Percentiles rank a stretch among this genome's conserved stretches.
These are phyloP conservation scores for Amphirosellinia nigrospora DNA, from an alignment of 495 filamentous ascomycete species.

Conservation along the genomic window DNA sequence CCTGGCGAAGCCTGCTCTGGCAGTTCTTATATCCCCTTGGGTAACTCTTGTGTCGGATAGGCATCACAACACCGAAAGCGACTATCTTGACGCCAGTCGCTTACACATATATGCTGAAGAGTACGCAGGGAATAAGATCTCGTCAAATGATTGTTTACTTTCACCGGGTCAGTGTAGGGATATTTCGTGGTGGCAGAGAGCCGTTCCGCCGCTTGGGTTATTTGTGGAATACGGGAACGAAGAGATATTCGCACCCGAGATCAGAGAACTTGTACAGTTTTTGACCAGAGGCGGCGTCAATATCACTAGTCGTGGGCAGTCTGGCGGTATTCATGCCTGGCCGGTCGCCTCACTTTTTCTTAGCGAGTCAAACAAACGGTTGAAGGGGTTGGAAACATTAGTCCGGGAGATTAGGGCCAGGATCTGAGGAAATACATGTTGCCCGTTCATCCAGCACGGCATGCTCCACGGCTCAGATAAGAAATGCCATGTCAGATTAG, in stretches of 20 bases:
- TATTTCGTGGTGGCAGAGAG: slow-evolving; percentile 64
- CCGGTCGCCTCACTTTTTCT: slow-evolving; percentile 75
- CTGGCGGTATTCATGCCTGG: slow-evolving; percentile 77
- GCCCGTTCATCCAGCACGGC: neutral
- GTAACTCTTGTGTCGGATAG: slow-evolving; percentile 61
- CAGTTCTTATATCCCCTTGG: slow-evolving; percentile 66
- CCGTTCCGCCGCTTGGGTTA: slow-evolving; percentile 64
- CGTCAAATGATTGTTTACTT: slow-evolving; percentile 59
- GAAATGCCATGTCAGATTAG: slow-evolving; percentile 55
- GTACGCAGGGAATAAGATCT: slow-evolving; percentile 61
- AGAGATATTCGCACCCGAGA: slow-evolving; percentile 72
- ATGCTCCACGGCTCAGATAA: neutral
- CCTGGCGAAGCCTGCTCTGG: slow-evolving; percentile 53
- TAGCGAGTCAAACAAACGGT: slow-evolving; percentile 58
- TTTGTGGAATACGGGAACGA: slow-evolving; percentile 71
- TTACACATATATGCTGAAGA: slow-evolving; percentile 68
- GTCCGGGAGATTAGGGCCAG: slow-evolving; percentile 55
- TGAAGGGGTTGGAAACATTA: slow-evolving; percentile 62
- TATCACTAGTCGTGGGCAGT: slow-evolving; percentile 57
- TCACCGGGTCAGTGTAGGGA: slow-evolving; percentile 74
- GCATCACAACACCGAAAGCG: slow-evolving; percentile 63
- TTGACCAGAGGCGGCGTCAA: slow-evolving; percentile 54
- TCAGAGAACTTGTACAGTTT: slow-evolving; percentile 56
- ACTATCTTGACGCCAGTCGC: slow-evolving; percentile 61
- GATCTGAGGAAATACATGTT: slow-evolving; percentile 13